Base-by-base conservation (phyloP, 176 grass and related monocot species). In the Calamus simplicifolius region DNA sequence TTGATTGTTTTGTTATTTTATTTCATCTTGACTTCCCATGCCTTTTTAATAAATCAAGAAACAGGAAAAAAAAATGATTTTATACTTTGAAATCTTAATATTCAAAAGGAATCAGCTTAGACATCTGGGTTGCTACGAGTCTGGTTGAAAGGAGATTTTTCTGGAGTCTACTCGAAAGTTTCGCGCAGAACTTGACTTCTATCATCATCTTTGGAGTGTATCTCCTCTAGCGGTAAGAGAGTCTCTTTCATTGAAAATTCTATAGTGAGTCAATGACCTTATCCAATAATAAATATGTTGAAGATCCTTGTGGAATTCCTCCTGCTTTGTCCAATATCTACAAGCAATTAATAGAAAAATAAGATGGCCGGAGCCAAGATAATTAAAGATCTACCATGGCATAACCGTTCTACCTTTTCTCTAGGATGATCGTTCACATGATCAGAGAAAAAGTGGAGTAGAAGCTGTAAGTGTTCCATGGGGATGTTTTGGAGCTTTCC, bases 231-330 rank as follows among this genome's bases (percentile, higher is more conserved):
- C 6, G 26, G 21, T 16, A 12, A 21, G 14, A 61, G 7, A 25
- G 28, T 62, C 59, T 29, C 31, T 62, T 62, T 62, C 59, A 62
- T 48, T 27, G 30, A 8, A 27, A 25, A 50, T 16, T 26, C 7
- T 43, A 43, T 27, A 10, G 18, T 6, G 43, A 49, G 14, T 63
- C 25, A 13, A 19, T 5, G 15, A 23, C 21, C 14, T n/a, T 13
- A 25, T 64, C 5, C 21, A 48, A 64, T 64, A 7, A 18, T 12
- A 54, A 54, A 35, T 6, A 14, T 50, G 19, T 43, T 12, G 35
- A 43, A 43, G 35, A 43, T 13, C 35, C 12, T 49, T 25, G 61
- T 27, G 61, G 43, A 50, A 50, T 64, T 50, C 19, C 25, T 25
- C 2, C 19, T 25, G 19, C 61, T 50, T 64, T 38, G 50, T 26